Evolutionary conservation across 2,329 filamentous ascomycete species (phyloP).

Genomic region (Verruconis gallopava): DNA sequence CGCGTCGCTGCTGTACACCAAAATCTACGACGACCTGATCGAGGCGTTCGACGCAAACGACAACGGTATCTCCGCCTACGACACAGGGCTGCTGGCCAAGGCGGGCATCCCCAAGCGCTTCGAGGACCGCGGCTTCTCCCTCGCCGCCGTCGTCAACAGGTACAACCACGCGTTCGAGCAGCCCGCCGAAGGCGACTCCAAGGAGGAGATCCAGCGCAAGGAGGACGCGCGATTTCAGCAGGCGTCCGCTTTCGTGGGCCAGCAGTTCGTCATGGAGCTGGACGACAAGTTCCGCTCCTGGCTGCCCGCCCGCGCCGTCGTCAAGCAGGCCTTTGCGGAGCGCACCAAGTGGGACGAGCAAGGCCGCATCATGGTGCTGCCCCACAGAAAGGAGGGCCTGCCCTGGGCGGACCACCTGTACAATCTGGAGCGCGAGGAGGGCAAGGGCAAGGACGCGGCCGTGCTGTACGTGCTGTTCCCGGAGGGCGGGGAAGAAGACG

Average conservation of each 20-base stretch:
- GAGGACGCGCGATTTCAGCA: constrained; percentile 71
- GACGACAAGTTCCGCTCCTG: constrained; percentile 63
- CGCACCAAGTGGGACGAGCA: constrained; percentile 55
- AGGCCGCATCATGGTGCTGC: constrained; percentile 70
- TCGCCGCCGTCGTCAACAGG: constrained; percentile 78
- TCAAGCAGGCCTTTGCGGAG: constrained; percentile 60
- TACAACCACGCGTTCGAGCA: constrained; percentile 49
- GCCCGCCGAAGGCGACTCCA: constrained; percentile 13
- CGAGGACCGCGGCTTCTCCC: constrained; percentile 66
- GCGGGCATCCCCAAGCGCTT: constrained; percentile 73
- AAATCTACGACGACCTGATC: constrained; percentile 85
- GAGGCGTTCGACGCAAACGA: constrained; percentile 96
- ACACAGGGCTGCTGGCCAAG: constrained; percentile 52
- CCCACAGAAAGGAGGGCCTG: constrained; percentile 50
- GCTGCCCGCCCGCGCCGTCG: constrained; percentile 75
- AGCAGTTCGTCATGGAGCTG: constrained; percentile 63
- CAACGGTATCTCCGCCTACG: constrained; percentile 81
- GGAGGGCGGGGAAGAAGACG: constrained; percentile 58
- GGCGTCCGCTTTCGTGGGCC: constrained; percentile 74
- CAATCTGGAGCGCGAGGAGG: constrained; percentile 55
- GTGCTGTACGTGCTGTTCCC: constrained; percentile 86
- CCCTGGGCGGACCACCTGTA: constrained; percentile 98
- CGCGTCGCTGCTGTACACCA: constrained; percentile 65
- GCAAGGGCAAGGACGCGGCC: constrained; percentile 35
- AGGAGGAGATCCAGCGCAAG: constrained; percentile 43